Base-by-base conservation (phyloP, 163 green algal species). In the Chlamydomonas reinhardtii region DNA sequence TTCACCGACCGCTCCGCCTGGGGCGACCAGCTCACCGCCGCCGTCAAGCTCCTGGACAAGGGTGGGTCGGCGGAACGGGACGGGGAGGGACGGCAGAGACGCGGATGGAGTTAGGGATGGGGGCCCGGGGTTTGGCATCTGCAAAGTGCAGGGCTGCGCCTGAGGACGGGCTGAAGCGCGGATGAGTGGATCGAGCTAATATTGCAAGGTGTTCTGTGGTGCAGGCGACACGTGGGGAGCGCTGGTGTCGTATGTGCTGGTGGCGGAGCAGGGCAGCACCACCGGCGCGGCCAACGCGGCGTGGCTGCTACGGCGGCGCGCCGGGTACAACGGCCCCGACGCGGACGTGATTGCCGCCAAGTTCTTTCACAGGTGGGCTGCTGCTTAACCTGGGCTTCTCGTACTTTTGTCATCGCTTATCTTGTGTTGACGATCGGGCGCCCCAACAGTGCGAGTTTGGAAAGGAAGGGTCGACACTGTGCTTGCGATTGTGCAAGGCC, bases 181-280 rank as follows among this genome's bases (percentile, higher is more conserved):
- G 8, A 48, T 48, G 39, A 48, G 5, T 48, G 39, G 8, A 8
- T 48, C 39, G 39, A 48, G 5, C 39, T 48, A 14, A 8, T 8
- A 48, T 48, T 48, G 39, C 39, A 48, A n/a, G n/a, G n/a, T n/a
- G n/a, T 8, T 48, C 39, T 48, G 39, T 48, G 39, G 39, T 39
- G 71, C 84, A 89, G 85, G 89, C 62, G 91, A 94, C 83, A 24
- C 48, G 0, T 89, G 81, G 74, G 86, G 83, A 17, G 91, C 89
- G 27, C 79, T 90, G 35, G 31, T 94, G 68, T 76, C 80, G 61
- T 92, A 92, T 61, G 48, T 88, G 24, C 68, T 86, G 56, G 65
- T 92, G 65, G 86, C 89, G 15, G 91, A 94, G 89, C 86, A 92
- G 86, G 91, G 91, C 80, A 81, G 66, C 72, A 52, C 59, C 0